phyloP scores from a whole-genome alignment of 495 filamentous ascomycete genomes.

The Pseudomonodictys pantanalensis region DNA sequence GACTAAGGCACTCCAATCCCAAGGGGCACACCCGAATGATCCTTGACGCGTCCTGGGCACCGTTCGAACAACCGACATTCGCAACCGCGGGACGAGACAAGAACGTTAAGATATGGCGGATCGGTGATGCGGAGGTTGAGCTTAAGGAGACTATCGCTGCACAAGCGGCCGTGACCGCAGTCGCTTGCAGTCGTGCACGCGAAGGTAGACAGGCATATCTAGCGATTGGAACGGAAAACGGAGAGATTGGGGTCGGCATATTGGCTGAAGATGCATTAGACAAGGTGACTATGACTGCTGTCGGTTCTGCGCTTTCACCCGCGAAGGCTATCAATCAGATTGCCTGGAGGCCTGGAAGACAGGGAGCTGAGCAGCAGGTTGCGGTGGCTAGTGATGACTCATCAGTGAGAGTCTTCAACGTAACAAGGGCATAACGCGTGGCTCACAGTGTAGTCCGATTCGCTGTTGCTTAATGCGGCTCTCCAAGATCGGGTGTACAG shows the following conservation, averaged over 20 bases:
- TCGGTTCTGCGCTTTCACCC: slow-evolving; percentile 44
- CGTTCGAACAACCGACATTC: slow-evolving; percentile 54
- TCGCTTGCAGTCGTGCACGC: slow-evolving; percentile 64
- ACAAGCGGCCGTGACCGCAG: slow-evolving; percentile 66
- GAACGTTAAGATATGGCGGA: slow-evolving; percentile 72
- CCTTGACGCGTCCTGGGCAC: slow-evolving; percentile 78
- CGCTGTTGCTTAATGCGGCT: too few relatives aligned
- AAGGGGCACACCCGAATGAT: slow-evolving; percentile 93
- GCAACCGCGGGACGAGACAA: slow-evolving; percentile 89
- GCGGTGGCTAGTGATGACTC: slow-evolving; percentile 82
- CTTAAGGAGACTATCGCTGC: slow-evolving; percentile 56
- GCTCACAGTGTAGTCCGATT: too few relatives aligned
- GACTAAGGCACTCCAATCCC: slow-evolving; percentile 58
- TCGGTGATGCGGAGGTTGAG: slow-evolving; percentile 40
- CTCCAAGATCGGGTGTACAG: too few relatives aligned
- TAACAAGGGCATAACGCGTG: too few relatives aligned
- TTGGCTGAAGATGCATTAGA: slow-evolving; percentile 42
- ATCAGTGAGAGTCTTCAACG: slow-evolving; percentile 63
- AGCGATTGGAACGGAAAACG: slow-evolving; percentile 65
- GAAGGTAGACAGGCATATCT: slow-evolving; percentile 49
- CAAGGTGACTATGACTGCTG: slow-evolving; percentile 45
- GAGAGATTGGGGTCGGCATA: slow-evolving; percentile 49
- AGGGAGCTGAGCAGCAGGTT: slow-evolving; percentile 48
- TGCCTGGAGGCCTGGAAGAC: slow-evolving; percentile 65
- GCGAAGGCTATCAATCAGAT: slow-evolving; percentile 73